Base-by-base conservation (phyloP, 176 grass and related monocot species). In the Thinopyrum elongatum region DNA sequence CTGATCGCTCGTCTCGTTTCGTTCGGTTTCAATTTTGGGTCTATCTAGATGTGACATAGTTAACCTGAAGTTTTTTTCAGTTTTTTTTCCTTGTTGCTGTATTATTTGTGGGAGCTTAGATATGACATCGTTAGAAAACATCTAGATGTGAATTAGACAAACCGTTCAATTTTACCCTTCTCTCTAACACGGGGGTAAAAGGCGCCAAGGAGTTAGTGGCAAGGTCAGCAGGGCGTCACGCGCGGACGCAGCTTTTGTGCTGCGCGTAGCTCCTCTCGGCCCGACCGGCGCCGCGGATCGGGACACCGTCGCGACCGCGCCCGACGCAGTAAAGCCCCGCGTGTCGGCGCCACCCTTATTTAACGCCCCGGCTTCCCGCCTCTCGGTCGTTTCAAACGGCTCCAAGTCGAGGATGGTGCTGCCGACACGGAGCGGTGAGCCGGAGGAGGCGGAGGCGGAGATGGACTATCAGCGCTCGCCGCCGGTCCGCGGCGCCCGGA, bases 301-400 rank as follows among this genome's bases (percentile, higher is more conserved):
- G 67, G 75, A 78, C 76, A 63, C 81, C 81, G 59, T 53, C 47
- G 70, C 85, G 21, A 49, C 69, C 77, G 69, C 70, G 47, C 67
- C 65, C 26, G 33, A 76, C 39, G 42, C 67, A 15, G 64, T 63
- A n/a, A 77, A n/a, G 63, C 84, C 65, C 46, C 28, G 85, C 36
- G 60, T 76, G 84, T 87, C 85, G 77, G 61, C 81, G 73, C 51
- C 47, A 70, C 33, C 51, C 42, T 65, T 84, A 69, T 80, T 87
- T 74, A 75, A 84, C 60, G 27, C 10, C 81, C 23, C 65, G 66
- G 66, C 85, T 88, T 85, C 85, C 90, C 90, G 85, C 85, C 69
- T 70, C 61, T 12, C 73, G 70, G 70, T 65, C 25, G 4, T 55
- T 90, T 86, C 2, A n/a, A 83, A 86, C 72, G 41, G 6, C 31